Evolutionary conservation across 2,329 filamentous ascomycete genomes (phyloP), one percentile per base, ranked within the genome.

Genomic region (Aspergillus sp.): DNA sequence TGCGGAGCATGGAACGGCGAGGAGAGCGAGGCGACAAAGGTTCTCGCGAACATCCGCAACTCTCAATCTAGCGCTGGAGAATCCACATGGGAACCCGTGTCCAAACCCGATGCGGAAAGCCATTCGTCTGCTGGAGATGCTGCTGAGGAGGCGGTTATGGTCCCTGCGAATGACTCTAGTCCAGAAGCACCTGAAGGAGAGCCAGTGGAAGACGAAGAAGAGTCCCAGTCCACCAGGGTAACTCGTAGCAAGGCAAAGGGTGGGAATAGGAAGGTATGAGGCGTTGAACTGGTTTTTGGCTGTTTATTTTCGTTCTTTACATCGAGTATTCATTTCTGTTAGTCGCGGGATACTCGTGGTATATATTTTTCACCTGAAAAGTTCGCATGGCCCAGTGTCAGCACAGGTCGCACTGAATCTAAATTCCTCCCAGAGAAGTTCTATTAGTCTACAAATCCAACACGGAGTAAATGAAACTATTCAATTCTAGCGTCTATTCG

Each of bases 1-100:
- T 98, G 93, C 62, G 84, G 85, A 7, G 76, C 82, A 1, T 78
- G 79, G 72, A 98, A 98, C 64, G 91, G 91, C 0, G 81, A 86
- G 60, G 81, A 89, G 58, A 87, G 85, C 52, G 87, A 91, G 64
- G 81, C 83, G 7, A 81, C 82, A 56, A 82, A 84, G 61, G 84
- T 91, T 45, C 75, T 91, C 43, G 79, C 80, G 39, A 82, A 86
- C 60, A 80, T 89, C 19, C 68, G 71, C 30, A 52, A 54, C 4
- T 41, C 53, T 1, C 57, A 44, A 7, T 38, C 55, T 10, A 44
- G 58, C 17, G 52, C 49, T 5, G 37, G 10, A 39, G 37, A 20
- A 7, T 15, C 7, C 2, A 46, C 58, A 5, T 60, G 55, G 55
- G 60, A 61, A 30, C 49, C 63, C 7, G 50, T 60, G 10, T 53